Base-by-base conservation (phyloP, 2,329 filamentous ascomycete species). In the Paracamarosporium sp. region DNA sequence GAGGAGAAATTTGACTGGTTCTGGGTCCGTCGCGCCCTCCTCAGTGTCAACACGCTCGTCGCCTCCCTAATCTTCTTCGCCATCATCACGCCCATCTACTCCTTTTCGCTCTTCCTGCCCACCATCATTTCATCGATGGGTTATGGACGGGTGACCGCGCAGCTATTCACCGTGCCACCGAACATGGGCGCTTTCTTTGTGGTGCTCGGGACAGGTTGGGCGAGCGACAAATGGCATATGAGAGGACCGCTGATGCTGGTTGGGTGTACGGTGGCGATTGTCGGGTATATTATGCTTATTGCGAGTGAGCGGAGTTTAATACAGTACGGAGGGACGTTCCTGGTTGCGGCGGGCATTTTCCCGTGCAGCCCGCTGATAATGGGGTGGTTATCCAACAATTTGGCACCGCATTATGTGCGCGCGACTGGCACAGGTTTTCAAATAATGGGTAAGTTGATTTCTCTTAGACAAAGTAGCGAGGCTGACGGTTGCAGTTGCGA, bases 331-430 rank as follows among this genome's bases (percentile, higher is more conserved):
- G 79, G 71, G 2, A 70, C 80, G 2, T 78, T 75, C 50, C 65
- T 81, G 8, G 69, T 78, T 11, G 76, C 78, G 0, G 70, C 73
- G 15, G 81, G 80, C 46, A 76, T 82, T 61, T 86, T 73, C 51
- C 70, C 70, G 8, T 69, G 70, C 48, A 62, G 58, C 1, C 72
- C 72, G 28, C 65, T 74, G 52, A 64, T 77, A 1, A 79, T 80
- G 74, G 79, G 77, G 5, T 81, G 79, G 79, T 69, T 76, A 1
- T 61, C 78, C 6, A 80, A 80, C 64, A 80, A 80, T 55, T 68
- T 80, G 36, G 70, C 71, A 13, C 85, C 85, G 2, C 83, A 86
- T 68, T 87, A 85, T 68, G 87, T 87, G 70, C 78, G 84, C 30
- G 79, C 81, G 1, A 78, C 86, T 35, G 79, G 79, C 2, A 76